Percentiles rank a stretch among this genome's conserved stretches.
Conservation (phyloP, 139 green algal genomes). For the Chlamydomonas sp. region DNA sequence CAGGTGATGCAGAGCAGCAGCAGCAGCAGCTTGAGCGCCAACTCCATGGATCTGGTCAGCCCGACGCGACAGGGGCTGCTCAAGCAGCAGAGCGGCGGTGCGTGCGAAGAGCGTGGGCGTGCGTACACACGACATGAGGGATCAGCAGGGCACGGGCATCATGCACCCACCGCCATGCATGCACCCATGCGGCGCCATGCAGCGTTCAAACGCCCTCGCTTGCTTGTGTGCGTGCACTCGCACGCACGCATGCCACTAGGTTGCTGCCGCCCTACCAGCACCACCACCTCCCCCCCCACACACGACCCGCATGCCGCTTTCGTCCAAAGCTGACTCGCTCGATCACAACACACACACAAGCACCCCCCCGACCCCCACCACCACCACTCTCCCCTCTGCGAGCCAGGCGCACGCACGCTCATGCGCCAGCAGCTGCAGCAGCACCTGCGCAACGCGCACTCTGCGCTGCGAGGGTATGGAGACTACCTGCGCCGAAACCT, state of each 20-base stretch:
- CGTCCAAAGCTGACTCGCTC: not conserved
- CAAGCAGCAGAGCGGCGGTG: not conserved
- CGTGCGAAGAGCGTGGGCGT: no score
- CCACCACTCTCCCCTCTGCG: not conserved
- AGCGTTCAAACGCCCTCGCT: no score
- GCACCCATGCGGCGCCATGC: no score
- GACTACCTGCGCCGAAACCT: constrained; percentile 40
- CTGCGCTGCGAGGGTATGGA: constrained; percentile 23
- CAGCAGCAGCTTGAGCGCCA: no score
- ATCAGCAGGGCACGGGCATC: no score
- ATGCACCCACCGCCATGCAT: no score
- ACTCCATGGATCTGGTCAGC: not conserved
- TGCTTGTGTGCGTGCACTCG: no score
- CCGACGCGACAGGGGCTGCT: not conserved
- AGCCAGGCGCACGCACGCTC: constrained; percentile 20
- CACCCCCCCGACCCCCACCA: not conserved
- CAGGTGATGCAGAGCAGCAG: no score
- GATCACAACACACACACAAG: not conserved
- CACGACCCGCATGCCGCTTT: not conserved
- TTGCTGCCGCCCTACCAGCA: no score
- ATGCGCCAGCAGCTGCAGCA: constrained; percentile 38
- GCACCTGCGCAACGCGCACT: constrained; percentile 23
- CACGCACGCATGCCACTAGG: no score
- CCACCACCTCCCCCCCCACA: no score
- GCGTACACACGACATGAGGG: no score